A percentile compares a stretch with the other conserved stretches of the same genome.
These are phyloP conservation scores for Rhizopus arrhizus DNA, from an alignment of 371 early-diverging fungal species.

Conservation along the genomic window DNA sequence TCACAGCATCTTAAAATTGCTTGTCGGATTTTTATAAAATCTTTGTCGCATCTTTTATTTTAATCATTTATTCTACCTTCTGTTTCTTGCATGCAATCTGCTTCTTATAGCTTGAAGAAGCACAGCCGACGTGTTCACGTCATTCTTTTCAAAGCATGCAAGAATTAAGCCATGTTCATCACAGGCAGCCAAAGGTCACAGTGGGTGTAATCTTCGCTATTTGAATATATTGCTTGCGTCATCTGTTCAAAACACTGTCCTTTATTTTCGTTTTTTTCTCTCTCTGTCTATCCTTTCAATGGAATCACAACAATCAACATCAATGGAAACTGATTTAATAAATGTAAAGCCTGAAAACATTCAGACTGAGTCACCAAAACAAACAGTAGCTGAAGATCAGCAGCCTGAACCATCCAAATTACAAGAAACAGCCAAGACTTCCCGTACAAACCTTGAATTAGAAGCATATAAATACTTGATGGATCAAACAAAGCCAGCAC, in stretches of 20 bases:
- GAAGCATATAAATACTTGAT: conserved; percentile 73
- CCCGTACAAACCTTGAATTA: conserved; percentile 57
- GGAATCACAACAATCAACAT: conserved; percentile 3
- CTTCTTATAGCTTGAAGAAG: too few relatives aligned
- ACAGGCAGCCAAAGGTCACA: too few relatives aligned
- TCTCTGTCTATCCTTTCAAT: not conserved
- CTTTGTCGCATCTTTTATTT: too few relatives aligned
- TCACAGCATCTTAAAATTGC: too few relatives aligned
- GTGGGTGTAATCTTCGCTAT: too few relatives aligned
- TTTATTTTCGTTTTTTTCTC: conserved; percentile 1
- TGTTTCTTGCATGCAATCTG: too few relatives aligned
- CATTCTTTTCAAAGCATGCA: too few relatives aligned
- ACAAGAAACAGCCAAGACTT: conserved; percentile 8
- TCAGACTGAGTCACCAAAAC: not conserved
- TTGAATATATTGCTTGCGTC: not conserved
- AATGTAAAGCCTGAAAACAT: conserved; percentile 2
- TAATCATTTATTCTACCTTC: too few relatives aligned
- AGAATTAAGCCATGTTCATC: too few relatives aligned
- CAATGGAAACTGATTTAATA: not conserved
- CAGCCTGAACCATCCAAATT: conserved; percentile 4
- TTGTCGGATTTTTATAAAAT: too few relatives aligned
- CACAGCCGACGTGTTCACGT: too few relatives aligned
- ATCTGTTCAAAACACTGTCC: not conserved
- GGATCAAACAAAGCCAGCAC: conserved; percentile 74
- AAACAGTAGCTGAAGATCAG: not conserved